A percentile compares a stretch with the other conserved stretches of the same genome.
These are phyloP conservation scores for Schoenoplectus triqueter DNA, from an alignment of 202 grass and related monocot genomes.

Conservation along the genomic window DNA sequence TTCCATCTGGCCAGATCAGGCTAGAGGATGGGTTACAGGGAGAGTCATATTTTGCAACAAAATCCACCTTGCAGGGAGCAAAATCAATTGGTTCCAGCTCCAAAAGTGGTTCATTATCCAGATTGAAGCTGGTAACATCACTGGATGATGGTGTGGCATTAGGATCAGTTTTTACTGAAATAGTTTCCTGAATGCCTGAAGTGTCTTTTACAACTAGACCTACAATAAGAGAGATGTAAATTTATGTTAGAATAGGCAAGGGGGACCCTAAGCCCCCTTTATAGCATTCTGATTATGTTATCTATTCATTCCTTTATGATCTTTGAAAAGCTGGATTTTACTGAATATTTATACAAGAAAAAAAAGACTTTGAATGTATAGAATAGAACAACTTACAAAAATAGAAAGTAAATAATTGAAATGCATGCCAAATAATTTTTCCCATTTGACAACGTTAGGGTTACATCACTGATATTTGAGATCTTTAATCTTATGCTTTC, in stretches of 20 bases:
- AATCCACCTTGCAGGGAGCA: constrained; percentile 32
- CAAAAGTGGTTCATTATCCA: constrained; percentile 35
- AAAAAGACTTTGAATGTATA: neutral
- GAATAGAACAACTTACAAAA: neutral
- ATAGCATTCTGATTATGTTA: neutral
- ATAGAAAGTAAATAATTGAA: neutral
- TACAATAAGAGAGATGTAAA: neutral
- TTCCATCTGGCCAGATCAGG: constrained; percentile 41
- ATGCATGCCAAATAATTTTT: neutral
- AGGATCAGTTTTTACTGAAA: constrained; percentile 37
- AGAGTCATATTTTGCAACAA: constrained; percentile 46
- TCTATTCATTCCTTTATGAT: neutral
- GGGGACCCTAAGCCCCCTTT: neutral
- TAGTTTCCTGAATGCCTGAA: constrained; percentile 11
- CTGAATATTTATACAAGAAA: neutral
- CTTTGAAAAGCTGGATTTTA: neutral
- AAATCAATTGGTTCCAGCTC: constrained; percentile 40
- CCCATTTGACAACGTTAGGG: neutral
- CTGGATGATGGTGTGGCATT: constrained; percentile 21
- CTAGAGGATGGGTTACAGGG: constrained; percentile 40
- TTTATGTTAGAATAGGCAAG: neutral
- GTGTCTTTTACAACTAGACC: constrained; percentile 11
- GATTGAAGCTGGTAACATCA: constrained; percentile 6
- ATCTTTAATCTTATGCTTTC: too few relatives aligned
- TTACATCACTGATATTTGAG: too few relatives aligned